Percentiles rank a stretch among this genome's conserved stretches.
These are phyloP conservation scores for Naematelia encephala DNA, from an alignment of 768 basidiomycete genomes.

Conservation along the genomic window DNA sequence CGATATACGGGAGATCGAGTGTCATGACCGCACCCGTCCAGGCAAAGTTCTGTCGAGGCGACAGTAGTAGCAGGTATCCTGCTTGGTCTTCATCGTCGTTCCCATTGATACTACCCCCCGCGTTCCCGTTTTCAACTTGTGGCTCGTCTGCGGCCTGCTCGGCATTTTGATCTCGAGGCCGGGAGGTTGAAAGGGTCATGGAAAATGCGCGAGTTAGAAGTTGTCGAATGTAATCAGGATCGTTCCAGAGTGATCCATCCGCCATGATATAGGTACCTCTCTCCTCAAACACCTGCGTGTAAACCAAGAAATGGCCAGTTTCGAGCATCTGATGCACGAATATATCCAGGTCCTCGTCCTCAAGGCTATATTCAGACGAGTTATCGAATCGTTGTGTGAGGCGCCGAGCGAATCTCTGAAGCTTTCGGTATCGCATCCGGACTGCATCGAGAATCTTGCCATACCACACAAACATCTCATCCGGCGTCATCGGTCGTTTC, in stretches of 20 bases:
- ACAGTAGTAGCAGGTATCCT: constrained; percentile 76
- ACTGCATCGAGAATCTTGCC: constrained; percentile 90
- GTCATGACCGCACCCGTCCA: constrained; percentile 89
- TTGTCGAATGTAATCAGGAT: constrained; percentile 69
- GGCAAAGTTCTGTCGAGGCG: constrained; percentile 78
- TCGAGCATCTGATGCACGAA: constrained; percentile 66
- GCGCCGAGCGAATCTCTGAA: constrained; percentile 84
- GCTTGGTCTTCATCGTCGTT: constrained; percentile 33
- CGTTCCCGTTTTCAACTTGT: constrained; percentile 46
- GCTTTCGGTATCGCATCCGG: constrained; percentile 82
- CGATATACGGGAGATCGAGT: constrained; percentile 65
- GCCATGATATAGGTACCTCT: constrained; percentile 92
- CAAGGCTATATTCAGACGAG: constrained; percentile 40
- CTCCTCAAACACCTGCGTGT: constrained; percentile 78
- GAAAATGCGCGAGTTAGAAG: constrained; percentile 78
- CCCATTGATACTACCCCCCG: constrained; percentile 15
- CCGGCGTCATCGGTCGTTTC: constrained; percentile 61
- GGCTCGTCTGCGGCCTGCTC: constrained; percentile 27
- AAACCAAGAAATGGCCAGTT: constrained; percentile 89
- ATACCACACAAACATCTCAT: constrained; percentile 84
- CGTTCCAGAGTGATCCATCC: constrained; percentile 68
- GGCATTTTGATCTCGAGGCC: constrained; percentile 8
- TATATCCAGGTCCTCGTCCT: constrained; percentile 38
- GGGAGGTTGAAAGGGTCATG: constrained; percentile 15
- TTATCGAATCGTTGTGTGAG: constrained; percentile 79